phyloP scores from a whole-genome alignment of 75 land plant genomes.

The Pinus taeda region DNA sequence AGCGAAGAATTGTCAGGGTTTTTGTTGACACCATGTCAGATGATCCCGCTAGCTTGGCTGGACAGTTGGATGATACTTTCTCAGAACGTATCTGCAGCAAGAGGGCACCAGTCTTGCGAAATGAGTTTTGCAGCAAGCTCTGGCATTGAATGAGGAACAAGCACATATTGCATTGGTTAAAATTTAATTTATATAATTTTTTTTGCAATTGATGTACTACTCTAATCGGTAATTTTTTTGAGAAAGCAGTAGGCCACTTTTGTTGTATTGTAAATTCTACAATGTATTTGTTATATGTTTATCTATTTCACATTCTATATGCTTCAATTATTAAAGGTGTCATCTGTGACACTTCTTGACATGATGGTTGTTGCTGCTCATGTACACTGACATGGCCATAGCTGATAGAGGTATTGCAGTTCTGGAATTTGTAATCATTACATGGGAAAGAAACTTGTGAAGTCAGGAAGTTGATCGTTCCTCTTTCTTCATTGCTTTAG shows the following conservation, averaged over 20 bases:
- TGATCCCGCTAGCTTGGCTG: constrained; percentile 78
- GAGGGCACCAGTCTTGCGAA: constrained; percentile 27
- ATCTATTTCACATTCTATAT: constrained; percentile 5
- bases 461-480: background rate
- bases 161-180: too few species aligned
- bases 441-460: background rate
- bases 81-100: constrained; percentile 51
- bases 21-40: constrained; percentile 64
- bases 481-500: background rate
- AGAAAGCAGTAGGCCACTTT: constrained; percentile 3
- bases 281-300: constrained; percentile 4
- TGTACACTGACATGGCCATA: constrained; percentile 7
- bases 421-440: background rate
- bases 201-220: background rate
- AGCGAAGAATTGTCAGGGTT: constrained; percentile 64
- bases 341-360: constrained; percentile 3
- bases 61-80: constrained; percentile 76
- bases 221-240: background rate
- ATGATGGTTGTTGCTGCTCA: constrained; percentile 3
- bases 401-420: constrained; percentile 3
- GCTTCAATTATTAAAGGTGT: constrained; percentile 1
- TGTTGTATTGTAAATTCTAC: constrained; percentile 1
- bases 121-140: constrained; percentile 65
- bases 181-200: too few species aligned
- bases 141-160: constrained; percentile 44